Conservation (phyloP, 2,329 filamentous ascomycete genomes). For the Metarhizium guizhouense region DNA sequence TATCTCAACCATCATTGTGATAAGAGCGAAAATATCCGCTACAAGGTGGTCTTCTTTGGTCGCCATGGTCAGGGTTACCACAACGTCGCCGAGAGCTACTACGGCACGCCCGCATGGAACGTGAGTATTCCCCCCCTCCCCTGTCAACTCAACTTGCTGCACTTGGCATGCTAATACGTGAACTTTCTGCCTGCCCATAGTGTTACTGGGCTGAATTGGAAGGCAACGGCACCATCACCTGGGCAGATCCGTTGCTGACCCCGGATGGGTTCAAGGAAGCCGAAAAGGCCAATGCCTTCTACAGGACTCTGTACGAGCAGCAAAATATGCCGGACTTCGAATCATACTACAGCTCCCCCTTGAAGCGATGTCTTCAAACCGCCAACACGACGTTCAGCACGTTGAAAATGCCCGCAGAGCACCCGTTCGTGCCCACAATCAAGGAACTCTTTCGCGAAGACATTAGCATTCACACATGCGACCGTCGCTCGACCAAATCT, state of each 20-base stretch:
- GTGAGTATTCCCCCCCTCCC: conserved; percentile 27
- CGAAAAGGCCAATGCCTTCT: conserved; percentile 48
- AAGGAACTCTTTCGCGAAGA: conserved; percentile 60
- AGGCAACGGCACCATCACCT: conserved; percentile 53
- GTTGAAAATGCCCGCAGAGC: conserved; percentile 39
- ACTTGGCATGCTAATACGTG: neutral
- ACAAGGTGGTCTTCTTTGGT: conserved; percentile 60
- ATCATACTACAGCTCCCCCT: conserved; percentile 55
- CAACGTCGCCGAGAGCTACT: conserved; percentile 54
- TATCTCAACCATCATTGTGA: conserved; percentile 37
- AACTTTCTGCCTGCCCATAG: conserved; percentile 16
- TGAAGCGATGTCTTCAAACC: conserved; percentile 55
- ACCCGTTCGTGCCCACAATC: conserved; percentile 47
- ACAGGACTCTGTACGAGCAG: conserved; percentile 39
- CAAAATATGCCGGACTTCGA: conserved; percentile 52
- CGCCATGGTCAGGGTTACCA: conserved; percentile 62
- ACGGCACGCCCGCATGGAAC: conserved; percentile 62
- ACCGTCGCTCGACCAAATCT: conserved; percentile 47
- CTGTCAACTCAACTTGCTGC: conserved; percentile 10
- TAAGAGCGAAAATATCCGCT: conserved; percentile 37
- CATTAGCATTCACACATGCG: conserved; percentile 60
- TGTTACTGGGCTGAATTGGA: conserved; percentile 58
- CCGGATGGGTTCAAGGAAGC: conserved; percentile 48
- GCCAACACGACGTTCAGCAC: conserved; percentile 51
- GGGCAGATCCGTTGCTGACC: conserved; percentile 57